These are phyloP conservation scores for Fusarium gaditjirri DNA, from an alignment of 2,329 filamentous ascomycete genomes.

Conservation along the genomic window DNA sequence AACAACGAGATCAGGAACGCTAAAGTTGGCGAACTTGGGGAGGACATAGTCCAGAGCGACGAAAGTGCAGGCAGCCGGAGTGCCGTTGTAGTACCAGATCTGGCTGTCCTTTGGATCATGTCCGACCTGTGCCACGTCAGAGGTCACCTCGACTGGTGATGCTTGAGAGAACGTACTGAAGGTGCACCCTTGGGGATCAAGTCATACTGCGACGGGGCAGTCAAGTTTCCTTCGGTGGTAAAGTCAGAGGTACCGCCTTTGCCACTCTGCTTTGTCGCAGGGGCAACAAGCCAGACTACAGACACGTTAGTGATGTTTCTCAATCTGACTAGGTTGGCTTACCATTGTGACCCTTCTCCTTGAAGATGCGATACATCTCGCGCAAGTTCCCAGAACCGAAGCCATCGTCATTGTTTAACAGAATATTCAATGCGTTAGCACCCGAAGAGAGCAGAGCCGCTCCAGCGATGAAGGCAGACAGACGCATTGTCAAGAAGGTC, in stretches of 20 bases:
- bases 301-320: rapidly evolving
- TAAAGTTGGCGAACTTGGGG: conserved; percentile 59
- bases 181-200: conserved; percentile 46
- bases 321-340: rapidly evolving
- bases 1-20: conserved; percentile 63
- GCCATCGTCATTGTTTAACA: conserved; percentile 47
- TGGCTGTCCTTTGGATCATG: conserved; percentile 61
- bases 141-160: rapidly evolving
- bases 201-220: conserved; percentile 42
- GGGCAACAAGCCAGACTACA: conserved; percentile 47
- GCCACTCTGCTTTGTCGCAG: conserved; percentile 46
- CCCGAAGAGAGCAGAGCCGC: conserved; percentile 29
- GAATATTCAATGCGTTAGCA: conserved; percentile 43
- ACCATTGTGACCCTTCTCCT: conserved; percentile 46
- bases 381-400: conserved; percentile 47
- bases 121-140: conserved; percentile 48
- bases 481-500: conserved; percentile 32
- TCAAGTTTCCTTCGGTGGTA: conserved; percentile 44
- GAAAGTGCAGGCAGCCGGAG: conserved; percentile 65
- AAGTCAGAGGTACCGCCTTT: conserved; percentile 46
- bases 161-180: conserved; percentile 17
- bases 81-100: conserved; percentile 71
- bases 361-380: conserved; percentile 46
- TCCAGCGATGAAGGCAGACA: conserved; percentile 30
- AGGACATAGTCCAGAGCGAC: conserved; percentile 67